Evolutionary conservation across 2,329 filamentous ascomycete genomes (phyloP).

Genomic region (Fusarium multiceps): DNA sequence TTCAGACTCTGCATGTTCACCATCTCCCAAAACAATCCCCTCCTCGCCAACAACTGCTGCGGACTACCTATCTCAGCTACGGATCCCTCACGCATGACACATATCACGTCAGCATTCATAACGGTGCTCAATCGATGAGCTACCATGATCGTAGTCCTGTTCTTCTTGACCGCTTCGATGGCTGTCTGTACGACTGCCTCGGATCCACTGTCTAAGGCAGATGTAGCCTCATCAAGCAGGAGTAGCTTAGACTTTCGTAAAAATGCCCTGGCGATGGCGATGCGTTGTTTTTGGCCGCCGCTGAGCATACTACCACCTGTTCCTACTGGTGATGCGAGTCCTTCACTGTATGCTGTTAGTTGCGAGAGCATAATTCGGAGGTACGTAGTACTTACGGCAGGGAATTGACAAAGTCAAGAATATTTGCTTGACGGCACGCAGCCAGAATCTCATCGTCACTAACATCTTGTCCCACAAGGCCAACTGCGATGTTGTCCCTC

Average conservation of each 20-base stretch:
- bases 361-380: not conserved
- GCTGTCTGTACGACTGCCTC: slow-evolving; percentile 72
- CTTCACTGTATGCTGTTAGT: not conserved
- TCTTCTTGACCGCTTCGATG: slow-evolving; percentile 70
- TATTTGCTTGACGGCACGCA: slow-evolving; percentile 70
- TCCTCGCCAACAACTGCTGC: slow-evolving; percentile 18
- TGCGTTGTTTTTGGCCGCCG: slow-evolving; percentile 76
- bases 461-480: slow-evolving; percentile 66
- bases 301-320: slow-evolving; percentile 68
- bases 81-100: slow-evolving; percentile 55
- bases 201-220: slow-evolving; percentile 70
- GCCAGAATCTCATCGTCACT: slow-evolving; percentile 63
- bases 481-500: slow-evolving; percentile 71
- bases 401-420: slow-evolving; percentile 76
- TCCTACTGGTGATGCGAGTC: not conserved
- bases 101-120: slow-evolving; percentile 56
- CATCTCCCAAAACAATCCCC: slow-evolving; percentile 34
- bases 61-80: slow-evolving; percentile 56
- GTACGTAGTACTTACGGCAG: slow-evolving; percentile 63
- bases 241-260: slow-evolving; percentile 71
- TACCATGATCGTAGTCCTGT: slow-evolving; percentile 76
- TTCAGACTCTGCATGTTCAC: slow-evolving; percentile 10
- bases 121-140: slow-evolving; percentile 63
- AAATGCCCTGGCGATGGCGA: slow-evolving; percentile 75
- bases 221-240: slow-evolving; percentile 77